Evolutionary conservation across 495 filamentous ascomycete species (phyloP), one percentile per base, ranked within the genome.

Genomic region (Sordaria brevicollis): DNA sequence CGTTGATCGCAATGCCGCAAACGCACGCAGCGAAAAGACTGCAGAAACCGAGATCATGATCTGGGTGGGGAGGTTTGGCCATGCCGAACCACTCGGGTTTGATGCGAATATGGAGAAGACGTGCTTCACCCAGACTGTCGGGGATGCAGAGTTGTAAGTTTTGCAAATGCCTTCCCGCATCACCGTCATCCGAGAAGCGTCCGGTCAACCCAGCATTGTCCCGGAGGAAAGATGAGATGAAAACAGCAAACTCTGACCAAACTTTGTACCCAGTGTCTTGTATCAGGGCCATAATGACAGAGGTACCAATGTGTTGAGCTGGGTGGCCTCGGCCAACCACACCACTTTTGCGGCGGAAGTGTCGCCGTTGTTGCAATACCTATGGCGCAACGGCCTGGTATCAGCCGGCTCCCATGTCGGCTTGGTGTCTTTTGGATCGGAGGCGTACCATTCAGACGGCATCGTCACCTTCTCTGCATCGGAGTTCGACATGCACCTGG

Each of bases 41-140:
- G 76, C 76, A 31, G 74, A 74, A 49, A 78, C 75, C 7, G 76
- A 78, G 70, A 72, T 78, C 25, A 78, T 78, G 76, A 69, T 78
- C 38, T 78, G 76, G 76, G 49, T 78, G 15, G 76, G 75, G 15
- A 70, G 33, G 31, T 68, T 74, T 65, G 76, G 76, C 33, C 10
- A 65, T 19, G 69, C 76, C 7, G 39, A 73, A 29, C 76, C 76
- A 15, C 41, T 78, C 65, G 75, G 76, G 5, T 74, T 70, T n/a
- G 54, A 62, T 21, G 34, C 66, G 33, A 62, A 31, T 15, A 62
- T 62, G 49, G 21, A 33, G 31, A 69, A 35, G 17, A 49, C 54
- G 8, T 74, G 69, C 66, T 65, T 66, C 65, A 43, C 38, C 66
- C 65, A 67, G 41, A 68, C 67, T 29, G 36, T 72, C 25, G 73